phyloP scores from a whole-genome alignment of 2,329 filamentous ascomycete species.

The Akanthomyces muscarius region DNA sequence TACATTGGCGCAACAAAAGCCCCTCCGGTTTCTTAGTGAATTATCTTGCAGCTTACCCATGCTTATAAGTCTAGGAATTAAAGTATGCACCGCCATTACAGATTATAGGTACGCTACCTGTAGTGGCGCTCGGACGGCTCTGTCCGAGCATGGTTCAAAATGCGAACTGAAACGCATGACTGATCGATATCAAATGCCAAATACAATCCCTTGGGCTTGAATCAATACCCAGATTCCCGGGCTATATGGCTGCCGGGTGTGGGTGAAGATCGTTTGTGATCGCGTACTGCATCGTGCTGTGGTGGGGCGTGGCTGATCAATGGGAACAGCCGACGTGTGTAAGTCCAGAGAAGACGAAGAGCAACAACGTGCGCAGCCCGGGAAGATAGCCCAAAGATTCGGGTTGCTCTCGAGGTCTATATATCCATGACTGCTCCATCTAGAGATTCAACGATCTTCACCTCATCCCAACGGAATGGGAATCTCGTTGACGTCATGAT shows the following conservation, averaged over 20 bases:
- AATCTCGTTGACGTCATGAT: slow-evolving; percentile 10
- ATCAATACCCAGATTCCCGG: too few relatives aligned
- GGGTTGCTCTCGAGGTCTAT: background rate
- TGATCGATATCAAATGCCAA: too few relatives aligned
- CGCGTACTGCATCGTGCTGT: background rate
- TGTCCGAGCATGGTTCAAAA: background rate
- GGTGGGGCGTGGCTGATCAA: background rate
- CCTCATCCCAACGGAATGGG: background rate
- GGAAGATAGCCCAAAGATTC: too few relatives aligned
- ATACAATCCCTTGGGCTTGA: too few relatives aligned
- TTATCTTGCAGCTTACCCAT: background rate
- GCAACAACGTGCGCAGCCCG: too few relatives aligned
- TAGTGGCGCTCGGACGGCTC: background rate
- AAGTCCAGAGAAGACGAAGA: background rate
- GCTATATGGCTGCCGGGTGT: too few relatives aligned
- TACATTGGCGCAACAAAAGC: background rate
- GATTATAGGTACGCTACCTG: too few relatives aligned
- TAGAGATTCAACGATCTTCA: background rate
- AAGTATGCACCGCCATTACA: too few relatives aligned
- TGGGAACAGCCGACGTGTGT: background rate
- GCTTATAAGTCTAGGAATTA: background rate
- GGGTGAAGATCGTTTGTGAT: background rate
- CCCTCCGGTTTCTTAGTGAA: slow-evolving; percentile 3
- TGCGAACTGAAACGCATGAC: background rate
- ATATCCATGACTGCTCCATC: background rate